phyloP scores from a whole-genome alignment of 1,284 basidiomycete genomes.

The Rhodotorula sp. region DNA sequence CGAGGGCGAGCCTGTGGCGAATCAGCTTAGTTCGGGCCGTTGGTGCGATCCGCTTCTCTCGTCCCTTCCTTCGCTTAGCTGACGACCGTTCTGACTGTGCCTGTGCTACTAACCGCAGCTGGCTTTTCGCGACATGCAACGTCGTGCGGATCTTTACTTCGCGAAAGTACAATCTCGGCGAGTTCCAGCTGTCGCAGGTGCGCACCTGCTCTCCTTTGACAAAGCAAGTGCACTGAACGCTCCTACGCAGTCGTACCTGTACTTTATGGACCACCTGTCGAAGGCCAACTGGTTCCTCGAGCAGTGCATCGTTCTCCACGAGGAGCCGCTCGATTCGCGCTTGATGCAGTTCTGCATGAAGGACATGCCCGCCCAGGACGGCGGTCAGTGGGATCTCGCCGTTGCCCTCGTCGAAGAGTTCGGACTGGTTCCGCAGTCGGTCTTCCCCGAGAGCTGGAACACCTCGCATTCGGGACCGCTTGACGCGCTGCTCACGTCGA shows the following conservation, averaged over 20 bases:
- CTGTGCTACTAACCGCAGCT: neutral
- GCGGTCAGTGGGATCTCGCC: constrained; percentile 74
- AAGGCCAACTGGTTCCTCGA: constrained; percentile 86
- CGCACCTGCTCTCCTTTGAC: too few relatives aligned
- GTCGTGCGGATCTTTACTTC: constrained; percentile 70
- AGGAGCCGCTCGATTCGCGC: constrained; percentile 65
- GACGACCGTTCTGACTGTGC: too few relatives aligned
- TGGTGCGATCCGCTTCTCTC: constrained; percentile 48
- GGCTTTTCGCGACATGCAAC: constrained; percentile 10
- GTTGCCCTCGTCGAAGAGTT: constrained; percentile 82
- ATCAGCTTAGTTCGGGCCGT: constrained; percentile 80
- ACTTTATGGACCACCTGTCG: constrained; percentile 58
- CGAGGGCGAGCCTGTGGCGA: constrained; percentile 73
- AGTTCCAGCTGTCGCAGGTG: constrained; percentile 65
- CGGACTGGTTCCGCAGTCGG: constrained; percentile 62
- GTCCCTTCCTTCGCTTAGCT: neutral
- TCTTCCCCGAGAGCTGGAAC: constrained; percentile 86
- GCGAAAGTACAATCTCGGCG: constrained; percentile 74
- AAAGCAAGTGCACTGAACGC: constrained; percentile 47
- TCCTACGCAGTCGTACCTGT: constrained; percentile 74
- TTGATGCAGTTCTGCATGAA: constrained; percentile 72
- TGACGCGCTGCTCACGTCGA: constrained; percentile 75
- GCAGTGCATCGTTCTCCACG: constrained; percentile 70
- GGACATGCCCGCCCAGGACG: constrained; percentile 83
- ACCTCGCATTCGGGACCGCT: constrained; percentile 72